These are phyloP conservation scores for Lasiosphaeris hirsuta DNA, from an alignment of 495 filamentous ascomycete species.

Conservation along the genomic window DNA sequence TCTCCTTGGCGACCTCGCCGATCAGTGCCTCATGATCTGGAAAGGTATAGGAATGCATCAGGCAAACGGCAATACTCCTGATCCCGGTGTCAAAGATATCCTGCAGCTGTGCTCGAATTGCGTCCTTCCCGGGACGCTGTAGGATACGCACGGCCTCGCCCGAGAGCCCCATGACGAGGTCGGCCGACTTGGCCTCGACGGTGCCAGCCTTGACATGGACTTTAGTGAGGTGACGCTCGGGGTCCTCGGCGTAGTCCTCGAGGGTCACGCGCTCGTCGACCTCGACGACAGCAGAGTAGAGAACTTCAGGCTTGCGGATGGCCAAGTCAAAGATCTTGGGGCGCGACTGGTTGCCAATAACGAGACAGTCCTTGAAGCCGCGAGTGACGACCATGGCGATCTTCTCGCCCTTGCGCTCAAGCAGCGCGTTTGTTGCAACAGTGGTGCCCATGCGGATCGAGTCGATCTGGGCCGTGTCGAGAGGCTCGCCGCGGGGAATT, in stretches of 20 bases:
- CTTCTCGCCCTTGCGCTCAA: conserved; percentile 91
- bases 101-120: conserved; percentile 53
- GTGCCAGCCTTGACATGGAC: conserved; percentile 47
- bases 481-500: conserved; percentile 72
- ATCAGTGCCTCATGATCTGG: conserved; percentile 70
- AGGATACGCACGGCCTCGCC: conserved; percentile 70
- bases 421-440: conserved; percentile 81
- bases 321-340: conserved; percentile 82
- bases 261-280: conserved; percentile 81
- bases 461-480: conserved; percentile 82
- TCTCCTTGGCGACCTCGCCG: conserved; percentile 62
- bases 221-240: conserved; percentile 53
- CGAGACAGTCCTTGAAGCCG: conserved; percentile 88
- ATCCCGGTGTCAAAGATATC: conserved; percentile 60
- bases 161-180: conserved; percentile 63
- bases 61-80: conserved; percentile 68
- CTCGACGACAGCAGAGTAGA: conserved; percentile 74
- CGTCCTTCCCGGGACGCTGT: conserved; percentile 50
- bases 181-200: conserved; percentile 39
- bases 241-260: conserved; percentile 85
- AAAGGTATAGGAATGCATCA: conserved; percentile 82
- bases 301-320: conserved; percentile 73
- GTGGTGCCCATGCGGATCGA: conserved; percentile 89
- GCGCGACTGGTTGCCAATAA: conserved; percentile 80
- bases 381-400: conserved; percentile 89